phyloP scores from a whole-genome alignment of 1,139 yeast species.

The Taphrina sp. region DNA sequence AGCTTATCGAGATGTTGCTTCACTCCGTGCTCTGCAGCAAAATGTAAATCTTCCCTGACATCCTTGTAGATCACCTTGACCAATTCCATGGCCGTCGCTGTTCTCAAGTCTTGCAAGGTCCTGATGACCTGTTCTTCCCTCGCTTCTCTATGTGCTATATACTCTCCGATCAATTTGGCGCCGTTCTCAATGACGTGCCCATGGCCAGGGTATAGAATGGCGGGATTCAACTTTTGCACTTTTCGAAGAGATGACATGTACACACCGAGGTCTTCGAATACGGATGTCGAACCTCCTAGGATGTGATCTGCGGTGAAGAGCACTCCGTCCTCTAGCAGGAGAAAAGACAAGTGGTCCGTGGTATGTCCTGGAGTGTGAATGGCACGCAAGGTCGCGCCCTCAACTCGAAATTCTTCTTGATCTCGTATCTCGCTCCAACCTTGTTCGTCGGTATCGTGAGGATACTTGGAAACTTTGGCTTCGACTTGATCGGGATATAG shows the following conservation, averaged over 20 bases:
- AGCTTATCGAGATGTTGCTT: constrained; percentile 44
- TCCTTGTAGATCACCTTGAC: constrained; percentile 43
- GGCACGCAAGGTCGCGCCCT: constrained; percentile 44
- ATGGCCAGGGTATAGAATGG: constrained; percentile 45
- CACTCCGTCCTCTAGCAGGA: constrained; percentile 44
- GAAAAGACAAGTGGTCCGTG: constrained; percentile 45
- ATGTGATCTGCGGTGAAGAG: constrained; percentile 48
- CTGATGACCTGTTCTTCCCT: constrained; percentile 45
- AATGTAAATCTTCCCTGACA: constrained; percentile 40
- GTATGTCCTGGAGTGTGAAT: constrained; percentile 48
- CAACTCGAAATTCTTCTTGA: constrained; percentile 38
- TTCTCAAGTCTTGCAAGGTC: constrained; percentile 36
- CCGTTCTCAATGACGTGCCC: constrained; percentile 45
- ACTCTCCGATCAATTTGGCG: constrained; percentile 41
- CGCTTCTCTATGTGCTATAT: constrained; percentile 44
- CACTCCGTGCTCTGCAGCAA: constrained; percentile 44
- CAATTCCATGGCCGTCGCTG: constrained; percentile 38
- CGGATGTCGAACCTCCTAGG: constrained; percentile 47
- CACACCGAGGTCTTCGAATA: constrained; percentile 43
- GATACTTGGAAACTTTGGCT: constrained; percentile 34
- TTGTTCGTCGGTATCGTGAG: constrained; percentile 33
- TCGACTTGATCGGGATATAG: background rate
- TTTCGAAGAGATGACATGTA: constrained; percentile 43
- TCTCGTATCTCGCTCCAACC: constrained; percentile 32
- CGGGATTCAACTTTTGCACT: constrained; percentile 39